Percentiles rank a stretch among this genome's conserved stretches.
These are phyloP conservation scores for Miscanthus lutarioriparius DNA, from an alignment of 176 grass and related monocot species.

Conservation along the genomic window DNA sequence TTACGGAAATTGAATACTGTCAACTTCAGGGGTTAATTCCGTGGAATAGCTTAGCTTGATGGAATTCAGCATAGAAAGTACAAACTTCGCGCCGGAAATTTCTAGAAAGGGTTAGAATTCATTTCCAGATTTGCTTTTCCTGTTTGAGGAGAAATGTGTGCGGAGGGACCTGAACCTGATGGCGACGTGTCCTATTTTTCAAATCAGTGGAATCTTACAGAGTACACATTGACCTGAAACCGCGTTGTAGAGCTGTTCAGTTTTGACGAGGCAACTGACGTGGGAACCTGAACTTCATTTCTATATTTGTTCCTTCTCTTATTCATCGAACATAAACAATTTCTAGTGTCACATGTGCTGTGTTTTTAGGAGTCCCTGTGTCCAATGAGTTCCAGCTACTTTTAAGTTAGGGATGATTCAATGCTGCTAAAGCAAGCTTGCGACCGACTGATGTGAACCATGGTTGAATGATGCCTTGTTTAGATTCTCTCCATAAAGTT, in stretches of 20 bases:
- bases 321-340: background rate
- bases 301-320: background rate
- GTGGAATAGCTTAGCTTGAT: background rate
- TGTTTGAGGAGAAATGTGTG: background rate
- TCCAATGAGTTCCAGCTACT: background rate
- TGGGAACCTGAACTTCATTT: conserved; percentile 16
- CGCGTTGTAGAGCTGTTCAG: conserved; percentile 25
- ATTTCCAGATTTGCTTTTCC: background rate
- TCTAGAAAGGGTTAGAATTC: conserved; percentile 8
- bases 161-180: conserved; percentile 5
- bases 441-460: background rate
- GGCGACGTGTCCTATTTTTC: conserved; percentile 30
- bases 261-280: conserved; percentile 41
- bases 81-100: background rate
- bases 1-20: background rate
- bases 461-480: too few species aligned
- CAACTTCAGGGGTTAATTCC: conserved; percentile 24
- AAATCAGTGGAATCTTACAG: background rate
- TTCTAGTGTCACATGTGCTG: background rate
- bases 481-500: too few species aligned
- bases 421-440: background rate
- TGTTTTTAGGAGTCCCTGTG: background rate
- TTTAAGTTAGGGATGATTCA: background rate
- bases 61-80: background rate
- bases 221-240: conserved; percentile 31